A percentile compares a stretch with the other conserved stretches of the same genome.
phyloP scores from a whole-genome alignment of 2,329 filamentous ascomycete species.

The Phialemonium atrogriseum region DNA sequence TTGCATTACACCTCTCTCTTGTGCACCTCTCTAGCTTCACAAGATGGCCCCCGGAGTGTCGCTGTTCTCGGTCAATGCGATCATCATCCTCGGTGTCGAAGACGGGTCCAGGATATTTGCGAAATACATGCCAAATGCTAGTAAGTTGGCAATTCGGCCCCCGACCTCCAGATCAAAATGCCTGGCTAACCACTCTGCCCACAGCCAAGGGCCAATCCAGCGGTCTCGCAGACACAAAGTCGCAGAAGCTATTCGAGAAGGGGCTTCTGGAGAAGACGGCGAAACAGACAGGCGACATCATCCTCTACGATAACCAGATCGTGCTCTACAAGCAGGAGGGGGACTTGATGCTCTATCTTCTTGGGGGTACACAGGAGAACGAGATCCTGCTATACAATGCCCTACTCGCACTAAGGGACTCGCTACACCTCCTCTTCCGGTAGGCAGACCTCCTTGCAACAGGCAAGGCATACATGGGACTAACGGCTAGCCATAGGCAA shows the following conservation, averaged over 20 bases:
- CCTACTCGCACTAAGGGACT: slow-evolving; percentile 81
- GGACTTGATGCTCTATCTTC: slow-evolving; percentile 92
- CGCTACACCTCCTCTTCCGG: slow-evolving; percentile 80
- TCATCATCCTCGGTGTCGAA: slow-evolving; percentile 64
- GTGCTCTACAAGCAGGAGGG: slow-evolving; percentile 98
- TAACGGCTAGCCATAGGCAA: slow-evolving; percentile 48
- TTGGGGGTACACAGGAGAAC: slow-evolving; percentile 88
- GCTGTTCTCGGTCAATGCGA: slow-evolving; percentile 16
- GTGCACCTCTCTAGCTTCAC: too few species aligned
- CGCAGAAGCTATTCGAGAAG: slow-evolving; percentile 96
- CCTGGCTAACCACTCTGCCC: slow-evolving; percentile 41
- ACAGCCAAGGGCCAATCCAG: slow-evolving; percentile 62
- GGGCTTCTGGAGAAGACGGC: slow-evolving; percentile 90
- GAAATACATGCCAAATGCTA: slow-evolving; percentile 57
- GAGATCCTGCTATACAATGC: slow-evolving; percentile 96
- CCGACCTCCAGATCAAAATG: slow-evolving; percentile 13
- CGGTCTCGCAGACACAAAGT: slow-evolving; percentile 79
- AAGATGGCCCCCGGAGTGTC: too few species aligned
- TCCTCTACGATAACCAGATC: slow-evolving; percentile 93
- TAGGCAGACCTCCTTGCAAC: slow-evolving; percentile 53
- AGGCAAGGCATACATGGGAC: neutral
- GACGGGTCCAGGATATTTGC: slow-evolving; percentile 87
- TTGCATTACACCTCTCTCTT: too few species aligned
- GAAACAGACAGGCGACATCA: slow-evolving; percentile 92
- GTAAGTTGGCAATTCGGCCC: slow-evolving; percentile 15